Evolutionary conservation across 345 rosid genomes (phyloP), one percentile per base, ranked within the genome.

Genomic region (Viola odorata): DNA sequence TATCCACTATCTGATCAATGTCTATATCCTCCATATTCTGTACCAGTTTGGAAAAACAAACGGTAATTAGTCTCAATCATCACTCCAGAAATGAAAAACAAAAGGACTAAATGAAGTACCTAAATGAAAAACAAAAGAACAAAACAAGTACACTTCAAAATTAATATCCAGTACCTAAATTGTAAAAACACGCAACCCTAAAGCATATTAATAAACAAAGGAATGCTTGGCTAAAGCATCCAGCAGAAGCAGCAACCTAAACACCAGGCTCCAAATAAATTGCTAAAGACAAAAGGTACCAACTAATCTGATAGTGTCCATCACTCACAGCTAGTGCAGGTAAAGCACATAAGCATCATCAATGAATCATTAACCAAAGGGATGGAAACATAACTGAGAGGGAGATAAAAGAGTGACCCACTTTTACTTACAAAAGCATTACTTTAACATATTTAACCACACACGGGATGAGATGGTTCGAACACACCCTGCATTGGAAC

Each of bases 21-120:
- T 89, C 87, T 84, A 74, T 62, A 50, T 87, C 85, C 58, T 91
- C 96, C 98, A 86, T 88, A 49, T 53, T 60, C 76, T 77, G 70
- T n/a, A 36, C 41, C 32, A 64, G 9, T 7, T 7, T 23, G 32
- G 32, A 23, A 0, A 23, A 23, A 23, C 32, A 23, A 23, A 23
- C 32, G 32, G 32, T 23, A 23, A 23, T 23, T 23, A 23, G 32
- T 23, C 32, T 23, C 32, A 23, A 23, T 23, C 32, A 23, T 23
- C 32, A 23, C 32, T 23, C 32, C 9, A 53, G 40, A 16, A 44
- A 45, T 13, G 15, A 7, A 51, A 9, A 41, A n/a, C 44, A 8
- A 52, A 62, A 7, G 4, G 39, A 17, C 10, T 12, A 37, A 1
- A 8, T 41, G 50, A n/a, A 41, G 50, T 3, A 13, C 14, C 4